phyloP scores from a whole-genome alignment of 2,329 filamentous ascomycete genomes.

The Cladosporium sp. region DNA sequence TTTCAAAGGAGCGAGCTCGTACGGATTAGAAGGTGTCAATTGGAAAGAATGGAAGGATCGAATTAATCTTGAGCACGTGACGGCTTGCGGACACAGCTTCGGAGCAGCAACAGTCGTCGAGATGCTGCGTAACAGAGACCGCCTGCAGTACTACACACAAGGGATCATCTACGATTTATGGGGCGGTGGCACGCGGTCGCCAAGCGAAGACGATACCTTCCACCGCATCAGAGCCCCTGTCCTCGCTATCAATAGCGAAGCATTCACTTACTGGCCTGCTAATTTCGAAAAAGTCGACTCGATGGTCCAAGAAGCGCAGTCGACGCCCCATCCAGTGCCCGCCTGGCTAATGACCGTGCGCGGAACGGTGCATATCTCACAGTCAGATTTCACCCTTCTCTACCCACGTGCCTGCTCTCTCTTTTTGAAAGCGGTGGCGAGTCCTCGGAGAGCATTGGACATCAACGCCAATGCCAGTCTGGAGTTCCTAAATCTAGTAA shows the following conservation, averaged over 20 bases:
- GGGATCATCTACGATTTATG: constrained; percentile 65
- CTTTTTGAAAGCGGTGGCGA: constrained; percentile 60
- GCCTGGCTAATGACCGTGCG: constrained; percentile 45
- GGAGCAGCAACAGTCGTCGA: constrained; percentile 62
- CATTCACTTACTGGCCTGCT: constrained; percentile 65
- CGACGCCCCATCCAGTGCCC: constrained; percentile 28
- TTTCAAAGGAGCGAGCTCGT: constrained; percentile 56
- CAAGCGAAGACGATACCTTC: constrained; percentile 37
- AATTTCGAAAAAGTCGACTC: constrained; percentile 58
- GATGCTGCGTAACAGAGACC: constrained; percentile 51
- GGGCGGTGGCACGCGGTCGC: constrained; percentile 47
- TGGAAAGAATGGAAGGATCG: constrained; percentile 56
- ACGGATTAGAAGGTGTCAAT: constrained; percentile 52
- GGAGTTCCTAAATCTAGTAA: constrained; percentile 56
- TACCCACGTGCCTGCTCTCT: constrained; percentile 57
- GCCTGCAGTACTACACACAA: constrained; percentile 56
- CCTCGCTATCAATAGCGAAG: constrained; percentile 62
- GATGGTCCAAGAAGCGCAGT: constrained; percentile 56
- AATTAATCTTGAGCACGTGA: constrained; percentile 55
- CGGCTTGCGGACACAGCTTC: constrained; percentile 63
- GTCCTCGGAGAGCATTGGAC: constrained; percentile 59
- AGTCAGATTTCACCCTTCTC: constrained; percentile 63
- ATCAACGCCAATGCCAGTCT: constrained; percentile 60
- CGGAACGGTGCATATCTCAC: constrained; percentile 62
- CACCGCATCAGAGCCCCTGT: constrained; percentile 52